Evolutionary conservation across 75 land plant genomes (phyloP).

Genomic region (Adiantum capillusveneris): DNA sequence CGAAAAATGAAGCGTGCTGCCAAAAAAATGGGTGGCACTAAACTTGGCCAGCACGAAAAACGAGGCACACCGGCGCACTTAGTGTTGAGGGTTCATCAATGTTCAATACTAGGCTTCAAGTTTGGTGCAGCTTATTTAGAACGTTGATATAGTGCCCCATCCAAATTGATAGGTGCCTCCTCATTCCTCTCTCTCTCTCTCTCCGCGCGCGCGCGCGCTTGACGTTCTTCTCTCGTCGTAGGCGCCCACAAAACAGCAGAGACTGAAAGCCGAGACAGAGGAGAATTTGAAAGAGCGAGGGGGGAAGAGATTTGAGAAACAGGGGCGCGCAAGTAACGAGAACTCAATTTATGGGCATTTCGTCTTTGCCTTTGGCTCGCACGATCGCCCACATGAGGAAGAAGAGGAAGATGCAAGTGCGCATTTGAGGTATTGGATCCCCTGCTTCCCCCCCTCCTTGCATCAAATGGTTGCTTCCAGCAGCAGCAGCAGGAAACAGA

Average conservation of each 20-base stretch:
- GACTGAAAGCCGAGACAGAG: too few species aligned
- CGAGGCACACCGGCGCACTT: too few species aligned
- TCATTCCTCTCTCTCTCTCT: constrained; percentile 2
- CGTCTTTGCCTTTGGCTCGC: neutral
- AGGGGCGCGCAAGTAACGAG: constrained; percentile 1
- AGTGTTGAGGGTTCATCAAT: too few species aligned
- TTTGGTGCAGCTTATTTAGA: too few species aligned
- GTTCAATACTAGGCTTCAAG: too few species aligned
- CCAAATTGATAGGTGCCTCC: neutral
- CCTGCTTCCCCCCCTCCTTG: neutral
- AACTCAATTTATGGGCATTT: neutral
- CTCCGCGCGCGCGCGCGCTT: neutral
- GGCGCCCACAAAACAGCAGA: neutral
- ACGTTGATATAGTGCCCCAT: too few species aligned
- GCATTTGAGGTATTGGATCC: neutral
- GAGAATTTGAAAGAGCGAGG: neutral
- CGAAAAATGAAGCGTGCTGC: too few species aligned
- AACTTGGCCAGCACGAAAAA: too few species aligned
- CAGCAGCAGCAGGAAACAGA: constrained; percentile 1
- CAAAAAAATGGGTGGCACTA: too few species aligned
- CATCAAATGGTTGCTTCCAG: neutral
- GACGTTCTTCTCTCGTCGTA: neutral
- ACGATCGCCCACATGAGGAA: constrained; percentile 6
- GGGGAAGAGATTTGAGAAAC: neutral
- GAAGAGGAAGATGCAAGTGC: neutral